Conservation (phyloP, 305 asterid species). For the Lippia alba region DNA sequence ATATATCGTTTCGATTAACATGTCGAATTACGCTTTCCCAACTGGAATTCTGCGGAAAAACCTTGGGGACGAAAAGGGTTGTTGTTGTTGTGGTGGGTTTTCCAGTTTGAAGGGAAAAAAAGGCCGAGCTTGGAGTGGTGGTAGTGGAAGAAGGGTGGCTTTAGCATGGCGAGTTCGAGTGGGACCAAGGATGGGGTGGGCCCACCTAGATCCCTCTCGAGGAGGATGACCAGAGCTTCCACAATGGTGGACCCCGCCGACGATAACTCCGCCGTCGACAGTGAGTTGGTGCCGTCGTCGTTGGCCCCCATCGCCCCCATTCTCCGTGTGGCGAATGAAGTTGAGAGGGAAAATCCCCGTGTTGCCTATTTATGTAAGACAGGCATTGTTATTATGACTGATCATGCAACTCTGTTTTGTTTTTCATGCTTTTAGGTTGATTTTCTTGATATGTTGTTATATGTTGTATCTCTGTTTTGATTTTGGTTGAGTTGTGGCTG, state of each 20-base stretch:
- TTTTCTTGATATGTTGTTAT: background rate
- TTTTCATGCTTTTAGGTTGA: conserved; percentile 10
- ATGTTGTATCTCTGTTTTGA: background rate
- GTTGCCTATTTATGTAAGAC: conserved; percentile 93
- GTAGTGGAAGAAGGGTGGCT: conserved; percentile 27
- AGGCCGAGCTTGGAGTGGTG: conserved; percentile 8
- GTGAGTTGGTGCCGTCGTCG: conserved; percentile 95
- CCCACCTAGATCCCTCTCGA: conserved; percentile 62
- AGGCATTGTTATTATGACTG: background rate
- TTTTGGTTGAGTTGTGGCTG: conserved; percentile 7
- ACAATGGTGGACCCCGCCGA: conserved; percentile 74
- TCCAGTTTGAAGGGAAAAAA: conserved; percentile 8
- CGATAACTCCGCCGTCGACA: conserved; percentile 66
- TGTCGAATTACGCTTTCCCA: conserved; percentile 46
- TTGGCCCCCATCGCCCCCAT: conserved; percentile 85
- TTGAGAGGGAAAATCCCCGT: conserved; percentile 66
- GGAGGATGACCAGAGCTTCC: conserved; percentile 62
- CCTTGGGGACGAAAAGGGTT: conserved; percentile 20
- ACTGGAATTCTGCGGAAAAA: conserved; percentile 21
- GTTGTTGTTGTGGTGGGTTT: conserved; percentile 20
- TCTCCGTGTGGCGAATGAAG: conserved; percentile 93
- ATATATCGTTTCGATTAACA: conserved; percentile 35
- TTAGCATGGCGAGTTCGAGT: conserved; percentile 88
- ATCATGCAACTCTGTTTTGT: conserved; percentile 6
- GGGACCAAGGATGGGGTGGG: conserved; percentile 74